A percentile compares a stretch with the other conserved stretches of the same genome.
These are phyloP conservation scores for Hypoxylon sp. DNA, from an alignment of 2,329 filamentous ascomycete species.

Conservation along the genomic window DNA sequence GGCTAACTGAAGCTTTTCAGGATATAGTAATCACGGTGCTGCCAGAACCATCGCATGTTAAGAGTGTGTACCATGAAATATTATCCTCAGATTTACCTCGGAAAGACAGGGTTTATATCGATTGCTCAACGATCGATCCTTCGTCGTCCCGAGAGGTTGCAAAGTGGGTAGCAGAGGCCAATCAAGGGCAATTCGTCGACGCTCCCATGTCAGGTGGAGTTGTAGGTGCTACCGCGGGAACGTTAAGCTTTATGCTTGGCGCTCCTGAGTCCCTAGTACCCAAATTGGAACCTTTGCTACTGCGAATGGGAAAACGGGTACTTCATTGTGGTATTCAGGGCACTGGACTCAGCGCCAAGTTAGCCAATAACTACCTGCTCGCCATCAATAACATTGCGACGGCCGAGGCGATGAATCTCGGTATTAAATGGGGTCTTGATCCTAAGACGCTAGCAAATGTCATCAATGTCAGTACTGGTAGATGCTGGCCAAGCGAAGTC, in stretches of 20 bases:
- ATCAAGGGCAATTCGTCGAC: slow-evolving; percentile 86
- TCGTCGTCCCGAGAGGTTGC: slow-evolving; percentile 85
- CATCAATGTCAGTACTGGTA: slow-evolving; percentile 94
- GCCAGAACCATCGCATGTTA: slow-evolving; percentile 90
- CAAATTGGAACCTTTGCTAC: slow-evolving; percentile 77
- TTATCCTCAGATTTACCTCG: slow-evolving; percentile 68
- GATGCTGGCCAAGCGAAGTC: slow-evolving; percentile 94
- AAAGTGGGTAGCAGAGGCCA: slow-evolving; percentile 72
- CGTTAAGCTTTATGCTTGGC: slow-evolving; percentile 96
- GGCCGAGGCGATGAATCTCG: slow-evolving; percentile 76
- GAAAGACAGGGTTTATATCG: slow-evolving; percentile 85
- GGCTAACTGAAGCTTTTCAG: slow-evolving; percentile 63
- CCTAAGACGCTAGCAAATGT: slow-evolving; percentile 80
- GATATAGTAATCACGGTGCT: slow-evolving; percentile 90
- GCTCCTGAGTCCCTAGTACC: slow-evolving; percentile 72
- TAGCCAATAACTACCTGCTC: slow-evolving; percentile 97
- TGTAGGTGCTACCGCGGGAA: slow-evolving; percentile 88
- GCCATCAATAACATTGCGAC: slow-evolving; percentile 90
- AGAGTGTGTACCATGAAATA: slow-evolving; percentile 84
- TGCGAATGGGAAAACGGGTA: slow-evolving; percentile 87
- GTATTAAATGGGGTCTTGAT: slow-evolving; percentile 73
- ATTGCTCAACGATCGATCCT: slow-evolving; percentile 97
- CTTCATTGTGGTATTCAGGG: slow-evolving; percentile 89
- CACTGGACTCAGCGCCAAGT: slow-evolving; percentile 88
- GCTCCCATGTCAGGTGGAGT: slow-evolving; percentile 98